Percentiles rank a stretch among this genome's conserved stretches.
Evolutionary conservation across 129 eudicot genomes (phyloP).

Genomic region (Gnaphalium uliginosum): DNA sequence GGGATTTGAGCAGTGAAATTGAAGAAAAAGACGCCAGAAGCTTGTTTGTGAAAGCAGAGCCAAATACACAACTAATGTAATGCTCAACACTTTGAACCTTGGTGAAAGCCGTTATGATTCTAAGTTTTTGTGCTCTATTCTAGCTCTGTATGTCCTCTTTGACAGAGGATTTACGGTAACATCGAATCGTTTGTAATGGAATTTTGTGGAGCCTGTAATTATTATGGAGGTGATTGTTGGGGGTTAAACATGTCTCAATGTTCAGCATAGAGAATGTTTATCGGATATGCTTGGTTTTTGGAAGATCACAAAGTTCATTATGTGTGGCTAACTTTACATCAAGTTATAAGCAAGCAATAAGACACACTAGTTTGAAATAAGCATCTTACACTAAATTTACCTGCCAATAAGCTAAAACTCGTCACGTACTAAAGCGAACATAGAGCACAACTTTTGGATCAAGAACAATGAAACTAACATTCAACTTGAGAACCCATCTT

Average conservation of each 20-base stretch:
- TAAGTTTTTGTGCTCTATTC: background rate
- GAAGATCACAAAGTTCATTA: too few species aligned
- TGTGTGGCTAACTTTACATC: too few species aligned
- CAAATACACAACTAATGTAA: slow-evolving; percentile 37
- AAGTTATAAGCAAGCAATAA: too few species aligned
- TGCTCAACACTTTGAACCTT: slow-evolving; percentile 22
- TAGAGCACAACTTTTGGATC: background rate
- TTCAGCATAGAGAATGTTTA: background rate
- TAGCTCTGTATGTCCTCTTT: slow-evolving; percentile 1
- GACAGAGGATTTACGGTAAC: background rate
- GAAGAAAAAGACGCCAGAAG: slow-evolving; percentile 57
- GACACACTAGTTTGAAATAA: too few species aligned
- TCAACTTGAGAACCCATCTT: background rate
- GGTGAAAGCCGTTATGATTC: slow-evolving; percentile 5
- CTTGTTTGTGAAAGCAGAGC: slow-evolving; percentile 54
- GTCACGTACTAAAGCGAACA: background rate
- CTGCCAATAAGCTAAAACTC: background rate
- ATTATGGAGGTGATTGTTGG: background rate
- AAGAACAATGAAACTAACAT: background rate
- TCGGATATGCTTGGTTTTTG: background rate
- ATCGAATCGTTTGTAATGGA: slow-evolving; percentile 2
- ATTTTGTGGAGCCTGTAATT: slow-evolving; percentile 12
- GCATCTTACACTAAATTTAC: background rate
- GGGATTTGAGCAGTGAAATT: slow-evolving; percentile 54
- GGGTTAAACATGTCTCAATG: background rate